phyloP scores from a whole-genome alignment of 106 monocot species.

The Vanilla planifolia region DNA sequence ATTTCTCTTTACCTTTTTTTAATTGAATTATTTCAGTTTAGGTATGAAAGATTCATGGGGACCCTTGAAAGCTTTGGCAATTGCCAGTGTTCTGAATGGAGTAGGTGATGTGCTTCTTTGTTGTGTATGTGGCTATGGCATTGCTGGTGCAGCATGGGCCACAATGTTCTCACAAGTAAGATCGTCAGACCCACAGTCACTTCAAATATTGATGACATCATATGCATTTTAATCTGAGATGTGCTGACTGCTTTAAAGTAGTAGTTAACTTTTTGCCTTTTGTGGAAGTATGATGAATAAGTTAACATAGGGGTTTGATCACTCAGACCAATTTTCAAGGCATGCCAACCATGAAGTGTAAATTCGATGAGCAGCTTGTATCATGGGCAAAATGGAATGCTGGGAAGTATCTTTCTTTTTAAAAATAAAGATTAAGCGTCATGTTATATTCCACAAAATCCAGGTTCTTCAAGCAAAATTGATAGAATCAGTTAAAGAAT shows the following conservation, averaged over 20 bases:
- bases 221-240: background rate
- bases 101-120: constrained; percentile 85
- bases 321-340: too few relatives aligned
- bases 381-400: too few relatives aligned
- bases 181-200: background rate
- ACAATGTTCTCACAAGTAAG: constrained; percentile 92
- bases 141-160: constrained; percentile 97
- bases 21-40: constrained; percentile 40
- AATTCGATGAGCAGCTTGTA: too few relatives aligned
- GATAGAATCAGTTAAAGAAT: too few relatives aligned
- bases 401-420: too few relatives aligned
- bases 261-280: background rate
- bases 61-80: constrained; percentile 80
- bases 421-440: too few relatives aligned
- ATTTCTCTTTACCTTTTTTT: background rate
- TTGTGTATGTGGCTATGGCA: constrained; percentile 67
- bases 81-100: constrained; percentile 79
- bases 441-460: too few relatives aligned
- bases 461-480: too few relatives aligned
- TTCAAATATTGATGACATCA: too few relatives aligned
- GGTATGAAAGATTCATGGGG: constrained; percentile 99
- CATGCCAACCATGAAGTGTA: too few relatives aligned
- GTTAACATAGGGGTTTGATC: too few relatives aligned
- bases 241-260: too few relatives aligned
- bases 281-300: background rate